A percentile compares a stretch with the other conserved stretches of the same genome.
Conservation (phyloP, 2,329 filamentous ascomycete species). For the Aspergillus flavus region DNA sequence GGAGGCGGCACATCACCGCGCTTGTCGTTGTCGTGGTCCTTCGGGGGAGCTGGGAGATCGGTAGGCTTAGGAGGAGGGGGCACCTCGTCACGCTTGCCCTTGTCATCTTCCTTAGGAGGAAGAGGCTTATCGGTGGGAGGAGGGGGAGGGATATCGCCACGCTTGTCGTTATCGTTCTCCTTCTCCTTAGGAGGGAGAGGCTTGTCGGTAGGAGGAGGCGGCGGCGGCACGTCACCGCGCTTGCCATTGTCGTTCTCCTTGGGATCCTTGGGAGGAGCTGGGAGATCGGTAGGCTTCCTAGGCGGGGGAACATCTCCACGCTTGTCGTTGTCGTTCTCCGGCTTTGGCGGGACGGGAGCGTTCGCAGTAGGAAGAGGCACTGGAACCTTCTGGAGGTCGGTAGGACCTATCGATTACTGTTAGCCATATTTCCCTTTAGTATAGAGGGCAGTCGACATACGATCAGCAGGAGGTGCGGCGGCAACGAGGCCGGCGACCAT, state of each 20-base stretch:
- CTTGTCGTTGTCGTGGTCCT: not conserved
- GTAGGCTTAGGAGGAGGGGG: not conserved
- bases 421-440: not conserved
- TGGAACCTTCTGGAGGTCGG: not conserved
- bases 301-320: not conserved
- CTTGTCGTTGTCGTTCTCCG: not conserved
- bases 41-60: not conserved
- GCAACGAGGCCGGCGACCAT: conserved; percentile 7
- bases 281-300: not conserved
- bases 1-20: not conserved
- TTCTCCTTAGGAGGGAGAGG: not conserved
- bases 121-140: not conserved
- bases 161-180: not conserved
- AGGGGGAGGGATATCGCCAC: not conserved
- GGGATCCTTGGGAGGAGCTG: not conserved
- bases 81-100: not conserved
- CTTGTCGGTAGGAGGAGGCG: not conserved
- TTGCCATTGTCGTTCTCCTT: not conserved
- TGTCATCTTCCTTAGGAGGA: not conserved
- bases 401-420: not conserved
- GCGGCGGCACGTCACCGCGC: not conserved
- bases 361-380: not conserved
- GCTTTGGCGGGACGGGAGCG: not conserved
- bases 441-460: not conserved
- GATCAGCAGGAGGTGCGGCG: conserved; percentile 7